phyloP scores from a whole-genome alignment of 139 green algal genomes.

The Chlamydomonas eustigma region DNA sequence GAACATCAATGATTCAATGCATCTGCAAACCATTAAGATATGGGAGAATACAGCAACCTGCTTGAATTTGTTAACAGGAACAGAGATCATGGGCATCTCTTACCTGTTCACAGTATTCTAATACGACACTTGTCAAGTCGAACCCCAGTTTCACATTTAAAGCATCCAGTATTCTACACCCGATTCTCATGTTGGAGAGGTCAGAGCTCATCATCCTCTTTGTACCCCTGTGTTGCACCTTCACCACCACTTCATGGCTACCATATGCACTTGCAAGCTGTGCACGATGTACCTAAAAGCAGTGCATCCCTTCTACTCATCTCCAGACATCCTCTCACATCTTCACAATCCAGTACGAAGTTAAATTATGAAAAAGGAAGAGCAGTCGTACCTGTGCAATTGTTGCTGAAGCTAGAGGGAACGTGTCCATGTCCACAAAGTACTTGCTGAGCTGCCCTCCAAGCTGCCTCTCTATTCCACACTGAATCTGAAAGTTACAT shows the following conservation, averaged over 20 bases:
- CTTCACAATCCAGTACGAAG: too few species aligned
- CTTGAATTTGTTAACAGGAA: too few species aligned
- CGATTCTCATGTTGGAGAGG: conserved; percentile 41
- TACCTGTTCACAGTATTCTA: conserved; percentile 45
- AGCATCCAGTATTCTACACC: conserved; percentile 2
- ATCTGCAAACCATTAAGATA: too few species aligned
- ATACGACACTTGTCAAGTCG: conserved; percentile 39
- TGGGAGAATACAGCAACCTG: too few species aligned
- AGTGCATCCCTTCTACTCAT: too few species aligned
- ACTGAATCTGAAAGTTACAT: conserved; percentile 21
- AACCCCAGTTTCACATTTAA: conserved; percentile 37
- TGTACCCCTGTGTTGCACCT: conserved; percentile 38
- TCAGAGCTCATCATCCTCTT: conserved; percentile 34
- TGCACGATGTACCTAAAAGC: conserved; percentile 40
- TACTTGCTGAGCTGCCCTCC: not conserved
- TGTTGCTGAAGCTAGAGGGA: conserved; percentile 36
- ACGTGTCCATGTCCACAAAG: conserved; percentile 26
- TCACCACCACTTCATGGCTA: conserved; percentile 35
- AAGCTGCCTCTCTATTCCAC: conserved; percentile 27
- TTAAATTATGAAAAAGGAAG: too few species aligned
- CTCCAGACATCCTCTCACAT: too few species aligned
- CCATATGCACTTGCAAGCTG: not conserved
- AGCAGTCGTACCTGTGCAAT: conserved; percentile 34
- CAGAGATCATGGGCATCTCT: too few species aligned
- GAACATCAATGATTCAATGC: too few species aligned